Percentiles rank a stretch among this genome's conserved stretches.
Conservation (phyloP, 805 yeast genomes). For the Sugiyamaella chiloensis region DNA sequence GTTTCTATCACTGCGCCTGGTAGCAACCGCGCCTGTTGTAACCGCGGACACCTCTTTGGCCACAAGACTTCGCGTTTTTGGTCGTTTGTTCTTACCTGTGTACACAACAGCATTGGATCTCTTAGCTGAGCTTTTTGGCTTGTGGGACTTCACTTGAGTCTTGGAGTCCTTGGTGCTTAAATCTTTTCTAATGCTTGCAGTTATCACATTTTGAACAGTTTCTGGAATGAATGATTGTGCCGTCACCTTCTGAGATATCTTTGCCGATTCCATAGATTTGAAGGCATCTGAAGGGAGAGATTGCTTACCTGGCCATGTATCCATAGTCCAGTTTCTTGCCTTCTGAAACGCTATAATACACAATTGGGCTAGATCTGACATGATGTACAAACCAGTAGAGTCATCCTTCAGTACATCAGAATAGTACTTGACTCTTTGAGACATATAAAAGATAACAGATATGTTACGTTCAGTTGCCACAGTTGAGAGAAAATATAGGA, state of each 20-base stretch:
- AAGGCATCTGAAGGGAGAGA: constrained; percentile 68
- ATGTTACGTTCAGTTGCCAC: constrained; percentile 65
- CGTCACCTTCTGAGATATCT: constrained; percentile 56
- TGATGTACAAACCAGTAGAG: constrained; percentile 48
- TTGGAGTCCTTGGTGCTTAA: constrained; percentile 1
- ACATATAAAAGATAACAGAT: constrained; percentile 68
- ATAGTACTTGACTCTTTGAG: constrained; percentile 76
- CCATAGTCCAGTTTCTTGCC: constrained; percentile 61
- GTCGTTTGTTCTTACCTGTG: neutral
- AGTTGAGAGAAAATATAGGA: constrained; percentile 56
- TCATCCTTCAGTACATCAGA: constrained; percentile 51
- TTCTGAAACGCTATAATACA: constrained; percentile 57
- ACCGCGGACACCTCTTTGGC: constrained; percentile 23
- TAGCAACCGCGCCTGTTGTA: constrained; percentile 21
- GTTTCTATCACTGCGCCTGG: constrained; percentile 23
- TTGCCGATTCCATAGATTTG: constrained; percentile 53
- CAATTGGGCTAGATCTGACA: constrained; percentile 73
- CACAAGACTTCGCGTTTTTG: neutral
- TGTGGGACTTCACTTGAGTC: neutral
- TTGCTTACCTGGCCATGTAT: constrained; percentile 79
- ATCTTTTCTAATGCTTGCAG: constrained; percentile 9
- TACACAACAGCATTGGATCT: neutral
- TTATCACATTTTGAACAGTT: constrained; percentile 30
- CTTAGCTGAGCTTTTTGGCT: neutral
- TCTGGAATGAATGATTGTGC: constrained; percentile 57